These are phyloP conservation scores for Platanthera guangdongensis DNA, from an alignment of 106 monocot species.

Conservation along the genomic window DNA sequence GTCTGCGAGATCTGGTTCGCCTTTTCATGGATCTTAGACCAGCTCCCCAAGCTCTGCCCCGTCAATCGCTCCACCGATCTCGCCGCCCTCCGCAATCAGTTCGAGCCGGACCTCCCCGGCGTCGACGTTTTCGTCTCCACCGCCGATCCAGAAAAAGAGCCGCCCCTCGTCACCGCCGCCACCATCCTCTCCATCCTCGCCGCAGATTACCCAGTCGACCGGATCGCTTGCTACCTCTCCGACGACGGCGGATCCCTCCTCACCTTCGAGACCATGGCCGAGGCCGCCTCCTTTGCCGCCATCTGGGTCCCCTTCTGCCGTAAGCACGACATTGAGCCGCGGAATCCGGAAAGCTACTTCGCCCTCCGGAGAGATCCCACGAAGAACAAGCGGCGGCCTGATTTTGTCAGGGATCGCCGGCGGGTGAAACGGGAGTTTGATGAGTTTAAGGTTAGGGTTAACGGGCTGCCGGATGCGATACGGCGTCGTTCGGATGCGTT, in stretches of 20 bases:
- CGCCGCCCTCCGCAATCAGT: slow-evolving; percentile 40
- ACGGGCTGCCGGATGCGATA: slow-evolving; percentile 67
- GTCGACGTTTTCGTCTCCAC: slow-evolving; percentile 6
- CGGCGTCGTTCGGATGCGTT: slow-evolving; percentile 51
- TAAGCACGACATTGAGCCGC: slow-evolving; percentile 79
- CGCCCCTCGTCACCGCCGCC: too few relatives aligned
- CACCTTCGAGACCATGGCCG: slow-evolving; percentile 28
- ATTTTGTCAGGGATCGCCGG: slow-evolving; percentile 81
- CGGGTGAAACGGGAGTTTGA: slow-evolving; percentile 88
- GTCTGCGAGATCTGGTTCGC: slow-evolving; percentile 93
- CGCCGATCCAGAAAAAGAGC: slow-evolving; percentile 32
- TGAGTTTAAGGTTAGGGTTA: slow-evolving; percentile 89
- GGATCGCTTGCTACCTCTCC: too few relatives aligned
- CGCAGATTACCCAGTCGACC: too few relatives aligned
- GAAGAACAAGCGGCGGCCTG: slow-evolving; percentile 71
- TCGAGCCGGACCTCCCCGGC: slow-evolving; percentile 61
- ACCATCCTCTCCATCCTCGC: too few relatives aligned
- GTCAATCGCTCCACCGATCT: slow-evolving; percentile 72
- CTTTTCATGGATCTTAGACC: slow-evolving; percentile 79
- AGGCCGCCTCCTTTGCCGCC: slow-evolving; percentile 47
- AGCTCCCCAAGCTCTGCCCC: slow-evolving; percentile 65
- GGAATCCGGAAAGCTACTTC: slow-evolving; percentile 15
- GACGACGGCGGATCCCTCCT: too few relatives aligned
- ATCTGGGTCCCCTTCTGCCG: slow-evolving; percentile 85
- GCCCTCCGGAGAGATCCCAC: slow-evolving; percentile 67